A percentile compares a stretch with the other conserved stretches of the same genome.
These are phyloP conservation scores for Articulospora tetracladia DNA, from an alignment of 495 filamentous ascomycete species.

Conservation along the genomic window DNA sequence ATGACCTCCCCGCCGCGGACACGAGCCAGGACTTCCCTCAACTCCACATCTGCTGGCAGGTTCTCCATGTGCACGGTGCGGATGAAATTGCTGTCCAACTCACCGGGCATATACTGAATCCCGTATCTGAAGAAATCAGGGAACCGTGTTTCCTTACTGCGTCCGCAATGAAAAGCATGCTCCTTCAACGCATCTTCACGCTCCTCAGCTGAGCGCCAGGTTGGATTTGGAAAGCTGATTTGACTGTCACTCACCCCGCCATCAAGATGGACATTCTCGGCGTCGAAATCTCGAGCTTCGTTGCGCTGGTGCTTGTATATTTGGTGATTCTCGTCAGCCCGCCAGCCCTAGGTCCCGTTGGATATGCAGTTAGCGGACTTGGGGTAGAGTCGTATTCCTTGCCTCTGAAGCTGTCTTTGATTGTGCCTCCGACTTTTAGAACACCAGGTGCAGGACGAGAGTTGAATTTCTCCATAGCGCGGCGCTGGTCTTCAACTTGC, in stretches of 20 bases:
- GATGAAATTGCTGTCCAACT: conserved; percentile 7
- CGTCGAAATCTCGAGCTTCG: background rate
- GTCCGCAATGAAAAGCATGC: background rate
- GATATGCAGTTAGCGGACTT: background rate
- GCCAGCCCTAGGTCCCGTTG: background rate
- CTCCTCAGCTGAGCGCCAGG: background rate
- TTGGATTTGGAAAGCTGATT: background rate
- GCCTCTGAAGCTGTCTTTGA: background rate
- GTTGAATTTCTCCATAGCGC: background rate
- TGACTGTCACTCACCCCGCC: background rate
- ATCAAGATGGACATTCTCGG: background rate
- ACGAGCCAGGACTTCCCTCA: conserved; percentile 15
- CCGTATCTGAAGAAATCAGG: conserved; percentile 22
- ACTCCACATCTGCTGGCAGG: conserved; percentile 6
- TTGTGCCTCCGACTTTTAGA: conserved; percentile 3
- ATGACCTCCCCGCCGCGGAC: conserved; percentile 20
- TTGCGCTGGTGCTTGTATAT: background rate
- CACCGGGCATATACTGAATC: conserved; percentile 5
- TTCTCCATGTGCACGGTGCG: conserved; percentile 15
- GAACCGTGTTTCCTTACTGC: background rate
- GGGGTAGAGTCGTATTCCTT: background rate
- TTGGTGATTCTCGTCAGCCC: background rate
- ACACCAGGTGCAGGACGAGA: background rate
- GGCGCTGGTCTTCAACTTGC: background rate
- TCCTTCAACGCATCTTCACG: background rate